These are phyloP conservation scores for Mychonastes homosphaera DNA, from an alignment of 139 green algal species.

Conservation along the genomic window DNA sequence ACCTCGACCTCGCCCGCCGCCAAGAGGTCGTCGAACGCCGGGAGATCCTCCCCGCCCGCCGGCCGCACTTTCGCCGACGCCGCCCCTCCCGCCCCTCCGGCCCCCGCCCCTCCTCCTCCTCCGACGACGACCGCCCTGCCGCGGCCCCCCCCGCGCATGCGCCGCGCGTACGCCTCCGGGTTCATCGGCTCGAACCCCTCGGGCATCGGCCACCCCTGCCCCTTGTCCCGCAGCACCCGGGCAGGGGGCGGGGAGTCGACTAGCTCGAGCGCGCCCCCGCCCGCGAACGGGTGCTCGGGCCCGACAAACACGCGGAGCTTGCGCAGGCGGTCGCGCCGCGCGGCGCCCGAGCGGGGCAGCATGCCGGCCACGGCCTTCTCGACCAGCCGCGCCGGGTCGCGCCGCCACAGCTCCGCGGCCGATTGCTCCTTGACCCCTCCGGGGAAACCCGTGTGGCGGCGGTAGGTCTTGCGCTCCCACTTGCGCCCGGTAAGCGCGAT, in stretches of 20 bases:
- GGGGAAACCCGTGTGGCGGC: conserved; percentile 78
- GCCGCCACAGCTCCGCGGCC: conserved; percentile 40
- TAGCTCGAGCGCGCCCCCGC: conserved; percentile 46
- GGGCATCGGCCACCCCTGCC: conserved; percentile 44
- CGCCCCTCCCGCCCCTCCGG: conserved; percentile 3
- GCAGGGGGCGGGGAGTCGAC: conserved; percentile 40
- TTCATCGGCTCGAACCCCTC: conserved; percentile 68
- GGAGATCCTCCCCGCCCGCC: not conserved
- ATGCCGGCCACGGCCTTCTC: conserved; percentile 69
- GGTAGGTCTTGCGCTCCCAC: conserved; percentile 81
- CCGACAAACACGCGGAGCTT: conserved; percentile 76
- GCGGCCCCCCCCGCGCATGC: no score
- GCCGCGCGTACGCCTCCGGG: conserved; percentile 32
- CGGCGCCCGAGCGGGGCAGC: conserved; percentile 81
- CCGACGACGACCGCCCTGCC: conserved; percentile 4
- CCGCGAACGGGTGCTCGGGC: conserved; percentile 54
- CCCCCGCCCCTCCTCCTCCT: conserved; percentile 3
- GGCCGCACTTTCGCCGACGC: not conserved
- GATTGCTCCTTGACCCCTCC: conserved; percentile 69
- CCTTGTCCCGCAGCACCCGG: conserved; percentile 40
- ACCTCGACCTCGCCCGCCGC: conserved; percentile 11
- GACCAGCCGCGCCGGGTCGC: conserved; percentile 57
- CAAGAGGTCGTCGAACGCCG: conserved; percentile 4
- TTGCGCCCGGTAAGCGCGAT: conserved; percentile 75
- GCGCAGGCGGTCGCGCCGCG: conserved; percentile 42